A percentile compares a stretch with the other conserved stretches of the same genome.
phyloP scores from a whole-genome alignment of 2,329 filamentous ascomycete species.

The Pseudogymnoascus sp. region DNA sequence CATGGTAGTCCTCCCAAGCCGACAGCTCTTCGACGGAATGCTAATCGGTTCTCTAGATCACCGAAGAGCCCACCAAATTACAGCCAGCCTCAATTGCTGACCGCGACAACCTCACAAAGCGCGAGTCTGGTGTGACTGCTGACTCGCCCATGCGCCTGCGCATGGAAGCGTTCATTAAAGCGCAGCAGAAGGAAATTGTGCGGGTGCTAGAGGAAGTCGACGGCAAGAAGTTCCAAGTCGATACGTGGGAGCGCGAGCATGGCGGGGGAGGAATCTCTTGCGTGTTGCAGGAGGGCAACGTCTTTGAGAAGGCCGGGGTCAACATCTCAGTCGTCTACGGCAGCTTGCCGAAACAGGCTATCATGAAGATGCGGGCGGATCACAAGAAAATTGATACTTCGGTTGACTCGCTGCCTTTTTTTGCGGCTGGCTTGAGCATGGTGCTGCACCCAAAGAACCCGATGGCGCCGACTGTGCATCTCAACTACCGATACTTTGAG shows the following conservation, averaged over 20 bases:
- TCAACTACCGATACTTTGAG: constrained; percentile 99
- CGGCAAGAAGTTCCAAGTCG: constrained; percentile 70
- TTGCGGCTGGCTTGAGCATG: constrained; percentile 86
- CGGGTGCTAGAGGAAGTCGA: constrained; percentile 76
- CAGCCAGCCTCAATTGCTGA: constrained; percentile 72
- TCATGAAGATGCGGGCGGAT: constrained; percentile 87
- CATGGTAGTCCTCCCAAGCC: constrained; percentile 34
- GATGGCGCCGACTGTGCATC: constrained; percentile 93
- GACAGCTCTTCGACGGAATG: constrained; percentile 9
- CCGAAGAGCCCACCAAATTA: constrained; percentile 34
- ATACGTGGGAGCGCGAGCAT: constrained; percentile 80
- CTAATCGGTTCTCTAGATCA: constrained; percentile 23
- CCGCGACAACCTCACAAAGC: constrained; percentile 73
- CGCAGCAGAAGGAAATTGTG: constrained; percentile 85
- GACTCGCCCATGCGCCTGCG: constrained; percentile 91
- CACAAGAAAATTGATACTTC: constrained; percentile 81
- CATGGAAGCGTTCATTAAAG: constrained; percentile 94
- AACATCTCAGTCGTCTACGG: constrained; percentile 95
- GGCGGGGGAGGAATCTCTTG: constrained; percentile 92
- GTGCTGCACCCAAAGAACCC: constrained; percentile 92
- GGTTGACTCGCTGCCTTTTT: constrained; percentile 84
- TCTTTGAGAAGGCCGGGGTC: constrained; percentile 96
- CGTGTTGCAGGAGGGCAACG: constrained; percentile 89
- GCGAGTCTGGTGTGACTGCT: constrained; percentile 65
- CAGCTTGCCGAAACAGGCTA: constrained; percentile 75